These are phyloP conservation scores for Lactuca saligna DNA, from an alignment of 129 eudicot genomes.

Conservation along the genomic window DNA sequence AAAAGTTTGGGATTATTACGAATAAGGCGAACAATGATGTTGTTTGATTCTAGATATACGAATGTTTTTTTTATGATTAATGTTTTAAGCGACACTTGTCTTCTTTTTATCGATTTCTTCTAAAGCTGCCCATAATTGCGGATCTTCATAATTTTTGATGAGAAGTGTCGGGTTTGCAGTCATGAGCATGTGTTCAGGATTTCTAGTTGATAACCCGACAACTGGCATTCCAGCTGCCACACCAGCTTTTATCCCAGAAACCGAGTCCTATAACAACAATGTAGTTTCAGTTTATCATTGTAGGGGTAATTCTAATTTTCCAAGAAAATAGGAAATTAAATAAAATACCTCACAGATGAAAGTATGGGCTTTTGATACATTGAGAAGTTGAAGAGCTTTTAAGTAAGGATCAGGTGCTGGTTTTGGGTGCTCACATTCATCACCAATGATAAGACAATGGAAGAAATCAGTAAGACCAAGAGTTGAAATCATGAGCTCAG, in stretches of 20 bases:
- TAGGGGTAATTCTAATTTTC: background rate
- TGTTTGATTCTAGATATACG: constrained; percentile 18
- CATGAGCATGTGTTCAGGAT: constrained; percentile 57
- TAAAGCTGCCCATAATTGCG: constrained; percentile 76
- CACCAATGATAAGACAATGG: constrained; percentile 66
- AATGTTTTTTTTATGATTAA: background rate
- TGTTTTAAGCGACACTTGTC: constrained; percentile 37
- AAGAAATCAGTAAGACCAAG: constrained; percentile 98
- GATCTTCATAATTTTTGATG: constrained; percentile 83
- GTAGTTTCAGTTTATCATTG: too few species aligned
- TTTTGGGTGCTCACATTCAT: constrained; percentile 85
- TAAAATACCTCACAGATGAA: constrained; percentile 80
- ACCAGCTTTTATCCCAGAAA: constrained; percentile 91
- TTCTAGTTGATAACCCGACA: constrained; percentile 72
- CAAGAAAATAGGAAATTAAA: constrained; percentile 14
- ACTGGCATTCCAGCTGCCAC: constrained; percentile 95
- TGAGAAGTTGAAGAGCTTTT: constrained; percentile 76
- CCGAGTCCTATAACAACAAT: constrained; percentile 56
- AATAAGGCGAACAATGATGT: constrained; percentile 22
- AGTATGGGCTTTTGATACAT: constrained; percentile 87
- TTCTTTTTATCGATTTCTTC: constrained; percentile 63
- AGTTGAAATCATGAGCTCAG: constrained; percentile 69
- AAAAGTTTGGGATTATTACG: constrained; percentile 31
- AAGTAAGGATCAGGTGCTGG: constrained; percentile 92
- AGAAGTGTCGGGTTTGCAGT: constrained; percentile 79